These are phyloP conservation scores for Pleurotus giganteus DNA, from an alignment of 768 basidiomycete genomes.

Conservation along the genomic window DNA sequence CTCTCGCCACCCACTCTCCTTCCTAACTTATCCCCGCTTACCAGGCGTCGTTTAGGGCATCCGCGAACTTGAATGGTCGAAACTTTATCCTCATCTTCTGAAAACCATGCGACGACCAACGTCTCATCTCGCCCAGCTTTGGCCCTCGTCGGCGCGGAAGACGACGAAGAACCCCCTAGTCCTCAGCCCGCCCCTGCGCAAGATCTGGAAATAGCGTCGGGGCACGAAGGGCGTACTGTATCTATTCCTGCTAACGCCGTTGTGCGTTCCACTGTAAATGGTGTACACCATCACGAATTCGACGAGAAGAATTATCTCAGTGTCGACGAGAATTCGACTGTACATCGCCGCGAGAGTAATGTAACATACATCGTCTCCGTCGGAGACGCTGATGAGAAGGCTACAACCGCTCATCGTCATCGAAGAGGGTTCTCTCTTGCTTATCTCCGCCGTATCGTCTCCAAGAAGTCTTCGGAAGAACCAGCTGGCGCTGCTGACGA, in stretches of 20 bases:
- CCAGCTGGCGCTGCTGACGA: constrained; percentile 2
- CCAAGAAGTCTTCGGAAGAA: background rate
- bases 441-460: background rate
- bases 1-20: constrained; percentile 9
- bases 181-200: constrained; percentile 29
- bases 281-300: background rate
- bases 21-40: background rate
- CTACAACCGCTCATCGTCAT: background rate
- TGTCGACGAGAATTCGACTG: background rate
- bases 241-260: background rate
- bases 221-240: background rate
- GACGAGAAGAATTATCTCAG: background rate
- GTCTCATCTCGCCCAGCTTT: constrained; percentile 30
- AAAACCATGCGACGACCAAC: constrained; percentile 24
- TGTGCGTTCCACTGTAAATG: background rate
- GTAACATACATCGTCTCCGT: background rate
- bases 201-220: constrained; percentile 29
- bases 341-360: background rate
- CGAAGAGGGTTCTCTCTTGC: background rate
- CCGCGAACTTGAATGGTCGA: constrained; percentile 39
- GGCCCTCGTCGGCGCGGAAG: constrained; percentile 32
- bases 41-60: background rate
- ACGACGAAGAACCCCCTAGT: constrained; percentile 45
- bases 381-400: background rate
- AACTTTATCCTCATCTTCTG: constrained; percentile 25